Base-by-base conservation (phyloP, 139 green algal genomes). In the Picochlorum sp. region DNA sequence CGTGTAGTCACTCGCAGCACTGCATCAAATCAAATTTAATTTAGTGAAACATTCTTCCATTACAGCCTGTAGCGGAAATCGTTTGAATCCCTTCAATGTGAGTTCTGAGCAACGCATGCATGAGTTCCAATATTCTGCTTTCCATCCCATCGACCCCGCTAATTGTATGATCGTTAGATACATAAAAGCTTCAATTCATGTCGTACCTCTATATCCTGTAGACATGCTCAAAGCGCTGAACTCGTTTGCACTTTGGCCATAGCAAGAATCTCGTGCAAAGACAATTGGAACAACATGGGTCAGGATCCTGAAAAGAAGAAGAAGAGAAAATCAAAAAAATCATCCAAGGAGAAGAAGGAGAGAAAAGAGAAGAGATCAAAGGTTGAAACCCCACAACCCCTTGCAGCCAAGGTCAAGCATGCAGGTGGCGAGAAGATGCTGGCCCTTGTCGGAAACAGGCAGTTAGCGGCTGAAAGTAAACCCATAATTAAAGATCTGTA, bases 401-500 rank as follows among this genome's bases (percentile, higher is more conserved):
- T 38, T n/a, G 26, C n/a, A 1, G n/a, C 8, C 64, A 69, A 69
- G 59, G 38, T 18, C 3, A 75, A 78, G 41, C 56, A 74, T 45
- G 26, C 44, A 41, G 34, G 34, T 41, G 34, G 18, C 13, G 32
- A 45, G 18, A 61, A 15, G 13, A 20, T 60, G 54, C 47, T 83
- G 52, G 82, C 82, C 9, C 58, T 45, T 10, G 84, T 90, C 2
- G 85, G 85, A 30, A 73, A 86, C 69, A 63, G 60, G 5, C 26
- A 64, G 13, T 66, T 88, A 18, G 82, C 84, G 8, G 30, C 60
- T 21, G 59, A 14, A n/a, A 59, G 68, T 16, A 77, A 79, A 18
- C 54, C 69, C 4, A 72, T 92, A 49, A n/a, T 82, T 11, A 87
- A 87, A 73, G 50, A 58, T 14, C 65, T 86, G 38, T 92, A 90